Percentiles rank a stretch among this genome's conserved stretches.
Conservation (phyloP, 192 early-diverging fungal species). For the Coemansia sp. region DNA sequence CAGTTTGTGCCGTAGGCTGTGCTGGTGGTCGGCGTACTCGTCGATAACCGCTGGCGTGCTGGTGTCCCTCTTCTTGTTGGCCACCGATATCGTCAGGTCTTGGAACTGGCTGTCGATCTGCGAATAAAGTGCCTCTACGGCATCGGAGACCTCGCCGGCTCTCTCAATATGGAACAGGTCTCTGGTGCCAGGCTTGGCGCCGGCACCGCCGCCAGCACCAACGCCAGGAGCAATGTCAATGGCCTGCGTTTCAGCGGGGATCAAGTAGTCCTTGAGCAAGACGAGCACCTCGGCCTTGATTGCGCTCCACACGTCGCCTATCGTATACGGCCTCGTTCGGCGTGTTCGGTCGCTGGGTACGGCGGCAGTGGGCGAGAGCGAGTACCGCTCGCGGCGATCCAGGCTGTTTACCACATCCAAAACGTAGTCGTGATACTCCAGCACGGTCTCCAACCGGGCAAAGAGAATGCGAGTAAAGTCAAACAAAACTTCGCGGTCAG, state of each 20-base stretch:
- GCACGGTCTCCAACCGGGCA: conserved; percentile 71
- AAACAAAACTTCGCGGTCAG: conserved; percentile 66
- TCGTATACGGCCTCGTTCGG: conserved; percentile 28
- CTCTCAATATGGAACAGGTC: conserved; percentile 52
- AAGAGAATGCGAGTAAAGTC: conserved; percentile 76
- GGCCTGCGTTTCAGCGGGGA: conserved; percentile 32
- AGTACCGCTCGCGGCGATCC: conserved; percentile 41
- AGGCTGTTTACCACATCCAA: conserved; percentile 61
- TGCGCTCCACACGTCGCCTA: conserved; percentile 52
- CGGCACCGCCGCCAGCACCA: background rate
- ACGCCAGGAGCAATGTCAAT: conserved; percentile 14
- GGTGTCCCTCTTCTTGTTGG: conserved; percentile 30
- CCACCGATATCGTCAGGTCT: conserved; percentile 26
- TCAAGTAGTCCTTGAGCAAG: conserved; percentile 51
- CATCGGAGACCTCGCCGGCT: conserved; percentile 20
- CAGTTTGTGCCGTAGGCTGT: conserved; percentile 41
- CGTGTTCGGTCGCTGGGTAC: background rate
- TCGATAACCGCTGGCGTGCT: conserved; percentile 41
- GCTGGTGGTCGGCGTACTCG: conserved; percentile 48
- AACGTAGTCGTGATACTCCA: conserved; percentile 73
- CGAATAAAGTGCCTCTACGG: conserved; percentile 42
- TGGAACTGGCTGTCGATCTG: conserved; percentile 48
- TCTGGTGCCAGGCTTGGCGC: conserved; percentile 25
- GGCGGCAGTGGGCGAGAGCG: conserved; percentile 16
- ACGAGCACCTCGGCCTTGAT: conserved; percentile 50